Evolutionary conservation across 768 basidiomycete genomes (phyloP).

Genomic region (Suillus spraguei): DNA sequence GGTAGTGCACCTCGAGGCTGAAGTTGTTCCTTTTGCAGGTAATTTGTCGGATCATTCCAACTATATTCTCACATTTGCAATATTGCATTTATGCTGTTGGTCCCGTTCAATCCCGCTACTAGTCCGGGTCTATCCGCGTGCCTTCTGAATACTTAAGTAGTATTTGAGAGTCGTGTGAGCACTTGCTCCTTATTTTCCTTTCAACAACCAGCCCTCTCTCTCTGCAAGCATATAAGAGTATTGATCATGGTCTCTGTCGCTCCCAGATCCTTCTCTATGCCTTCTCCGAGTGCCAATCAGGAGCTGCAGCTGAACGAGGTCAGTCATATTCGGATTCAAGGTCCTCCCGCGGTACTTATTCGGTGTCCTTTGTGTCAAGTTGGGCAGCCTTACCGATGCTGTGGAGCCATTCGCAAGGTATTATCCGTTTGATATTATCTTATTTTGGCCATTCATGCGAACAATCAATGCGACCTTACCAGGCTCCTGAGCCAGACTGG

Average conservation of each 20-base stretch:
- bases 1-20: slow-evolving; percentile 4
- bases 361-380: slow-evolving; percentile 34
- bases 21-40: background rate
- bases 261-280: slow-evolving; percentile 19
- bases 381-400: slow-evolving; percentile 57
- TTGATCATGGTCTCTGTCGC: slow-evolving; percentile 34
- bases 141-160: slow-evolving; percentile 8
- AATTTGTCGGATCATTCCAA: background rate
- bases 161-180: slow-evolving; percentile 19
- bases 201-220: slow-evolving; percentile 16
- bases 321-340: slow-evolving; percentile 12
- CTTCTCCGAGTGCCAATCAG: slow-evolving; percentile 17
- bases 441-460: slow-evolving; percentile 1
- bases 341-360: slow-evolving; percentile 13
- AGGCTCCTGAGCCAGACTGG: slow-evolving; percentile 55
- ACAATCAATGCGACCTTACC: slow-evolving; percentile 10
- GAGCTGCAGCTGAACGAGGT: slow-evolving; percentile 42
- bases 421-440: background rate
- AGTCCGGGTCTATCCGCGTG: slow-evolving; percentile 21
- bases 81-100: slow-evolving; percentile 3
- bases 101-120: slow-evolving; percentile 19
- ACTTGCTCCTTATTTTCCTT: slow-evolving; percentile 8
- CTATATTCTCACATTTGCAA: slow-evolving; percentile 5
- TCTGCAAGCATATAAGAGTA: slow-evolving; percentile 18
- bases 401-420: slow-evolving; percentile 65